A percentile compares a stretch with the other conserved stretches of the same genome.
Evolutionary conservation across 495 filamentous ascomycete species (phyloP).

Genomic region (Lasiosphaeria miniovina): DNA sequence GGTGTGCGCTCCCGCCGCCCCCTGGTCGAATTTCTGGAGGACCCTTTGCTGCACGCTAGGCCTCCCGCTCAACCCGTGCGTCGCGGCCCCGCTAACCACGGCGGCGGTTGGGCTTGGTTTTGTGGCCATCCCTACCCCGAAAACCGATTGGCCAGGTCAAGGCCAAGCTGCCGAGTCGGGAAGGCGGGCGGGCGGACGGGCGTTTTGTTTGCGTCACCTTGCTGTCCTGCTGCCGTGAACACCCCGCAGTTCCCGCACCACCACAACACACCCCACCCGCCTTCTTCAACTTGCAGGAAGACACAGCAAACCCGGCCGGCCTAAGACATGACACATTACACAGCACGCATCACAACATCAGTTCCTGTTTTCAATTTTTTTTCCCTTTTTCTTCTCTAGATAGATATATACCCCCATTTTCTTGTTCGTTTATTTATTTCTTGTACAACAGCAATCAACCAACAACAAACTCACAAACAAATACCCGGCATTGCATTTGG

Average conservation of each 20-base stretch:
- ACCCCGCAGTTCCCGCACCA: not conserved
- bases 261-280: not conserved
- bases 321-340: not conserved
- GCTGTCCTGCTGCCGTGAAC: not conserved
- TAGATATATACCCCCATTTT: conserved; percentile 10
- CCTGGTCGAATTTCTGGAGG: not conserved
- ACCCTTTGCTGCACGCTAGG: not conserved
- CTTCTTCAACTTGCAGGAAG: not conserved
- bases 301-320: not conserved
- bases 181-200: not conserved
- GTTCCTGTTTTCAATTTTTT: conserved; percentile 5
- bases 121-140: not conserved
- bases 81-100: not conserved
- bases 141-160: not conserved
- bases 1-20: not conserved
- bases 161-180: not conserved
- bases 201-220: not conserved
- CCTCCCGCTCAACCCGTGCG: not conserved
- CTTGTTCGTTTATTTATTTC: conserved; percentile 3
- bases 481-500: not conserved
- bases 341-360: not conserved
- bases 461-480: not conserved
- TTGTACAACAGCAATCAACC: not conserved
- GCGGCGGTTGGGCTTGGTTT: not conserved
- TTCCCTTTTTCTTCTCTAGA: not conserved